Conservation (phyloP, 1,284 basidiomycete genomes). For the Gomphus sp. region DNA sequence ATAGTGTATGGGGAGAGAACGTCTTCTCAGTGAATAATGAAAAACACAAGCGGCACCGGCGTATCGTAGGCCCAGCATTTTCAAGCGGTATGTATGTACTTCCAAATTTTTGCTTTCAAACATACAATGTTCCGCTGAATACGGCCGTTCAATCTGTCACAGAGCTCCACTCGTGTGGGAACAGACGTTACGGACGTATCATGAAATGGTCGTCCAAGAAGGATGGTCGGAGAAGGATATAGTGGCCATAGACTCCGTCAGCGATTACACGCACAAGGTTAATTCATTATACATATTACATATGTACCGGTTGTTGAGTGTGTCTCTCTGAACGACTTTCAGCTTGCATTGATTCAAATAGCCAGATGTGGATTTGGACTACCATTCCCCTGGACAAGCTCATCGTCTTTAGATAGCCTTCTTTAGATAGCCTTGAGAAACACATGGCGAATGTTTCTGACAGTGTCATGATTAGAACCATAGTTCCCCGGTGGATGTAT, state of each 20-base stretch:
- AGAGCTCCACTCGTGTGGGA: not conserved
- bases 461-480: constrained; percentile 15
- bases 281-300: not conserved
- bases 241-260: not conserved
- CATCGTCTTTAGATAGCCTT: not conserved
- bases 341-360: constrained; percentile 20
- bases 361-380: constrained; percentile 20
- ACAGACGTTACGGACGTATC: not conserved
- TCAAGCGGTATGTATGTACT: not conserved
- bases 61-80: not conserved
- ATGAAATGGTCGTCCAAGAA: not conserved
- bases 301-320: too few species aligned
- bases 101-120: too few species aligned
- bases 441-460: constrained; percentile 15
- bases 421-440: not conserved
- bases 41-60: not conserved
- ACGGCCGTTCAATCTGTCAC: not conserved
- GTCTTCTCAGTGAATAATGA: not conserved
- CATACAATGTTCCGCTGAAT: not conserved
- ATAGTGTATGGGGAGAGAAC: not conserved
- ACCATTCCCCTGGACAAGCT: constrained; percentile 17
- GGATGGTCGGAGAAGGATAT: not conserved
- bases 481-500: constrained; percentile 20
- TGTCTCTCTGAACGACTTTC: not conserved
- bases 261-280: not conserved